These are phyloP conservation scores for Ceratocystis cacaofunesta DNA, from an alignment of 2,329 filamentous ascomycete genomes.

Conservation along the genomic window DNA sequence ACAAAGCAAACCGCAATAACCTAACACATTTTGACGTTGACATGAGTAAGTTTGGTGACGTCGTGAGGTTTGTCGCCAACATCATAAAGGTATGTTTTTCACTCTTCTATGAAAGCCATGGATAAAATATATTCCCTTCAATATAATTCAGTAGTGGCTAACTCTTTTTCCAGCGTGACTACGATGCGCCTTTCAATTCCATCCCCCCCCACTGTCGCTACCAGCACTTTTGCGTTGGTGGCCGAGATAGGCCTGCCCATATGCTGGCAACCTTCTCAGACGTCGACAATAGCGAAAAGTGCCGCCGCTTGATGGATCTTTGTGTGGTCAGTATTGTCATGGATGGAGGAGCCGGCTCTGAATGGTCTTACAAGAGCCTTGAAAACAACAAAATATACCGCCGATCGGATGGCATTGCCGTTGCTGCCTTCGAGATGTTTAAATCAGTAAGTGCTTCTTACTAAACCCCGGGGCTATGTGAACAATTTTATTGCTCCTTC, in stretches of 20 bases:
- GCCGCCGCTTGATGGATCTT: constrained; percentile 60
- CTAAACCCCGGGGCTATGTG: too few relatives aligned
- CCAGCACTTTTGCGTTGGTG: constrained; percentile 74
- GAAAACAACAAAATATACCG: constrained; percentile 72
- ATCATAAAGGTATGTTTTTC: constrained; percentile 67
- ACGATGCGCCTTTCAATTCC: constrained; percentile 37
- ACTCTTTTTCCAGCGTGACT: constrained; percentile 30
- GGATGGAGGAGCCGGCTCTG: constrained; percentile 75
- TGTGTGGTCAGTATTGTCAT: constrained; percentile 69
- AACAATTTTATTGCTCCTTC: too few relatives aligned
- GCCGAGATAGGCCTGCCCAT: constrained; percentile 56
- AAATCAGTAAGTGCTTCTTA: constrained; percentile 40
- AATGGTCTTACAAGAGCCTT: constrained; percentile 84
- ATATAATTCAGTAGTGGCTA: background rate
- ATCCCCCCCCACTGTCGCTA: constrained; percentile 82
- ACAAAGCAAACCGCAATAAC: constrained; percentile 62
- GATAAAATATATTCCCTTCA: background rate
- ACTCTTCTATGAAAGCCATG: background rate
- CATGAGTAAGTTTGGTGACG: constrained; percentile 66
- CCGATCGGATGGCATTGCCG: constrained; percentile 76
- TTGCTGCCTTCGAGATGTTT: constrained; percentile 75
- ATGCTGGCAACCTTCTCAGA: constrained; percentile 54
- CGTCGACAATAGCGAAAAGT: constrained; percentile 58
- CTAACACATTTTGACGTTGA: constrained; percentile 82
- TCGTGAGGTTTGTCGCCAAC: constrained; percentile 73